These are phyloP conservation scores for Crithidia acanthocephali DNA, from an alignment of 208 protist genomes.

Conservation along the genomic window DNA sequence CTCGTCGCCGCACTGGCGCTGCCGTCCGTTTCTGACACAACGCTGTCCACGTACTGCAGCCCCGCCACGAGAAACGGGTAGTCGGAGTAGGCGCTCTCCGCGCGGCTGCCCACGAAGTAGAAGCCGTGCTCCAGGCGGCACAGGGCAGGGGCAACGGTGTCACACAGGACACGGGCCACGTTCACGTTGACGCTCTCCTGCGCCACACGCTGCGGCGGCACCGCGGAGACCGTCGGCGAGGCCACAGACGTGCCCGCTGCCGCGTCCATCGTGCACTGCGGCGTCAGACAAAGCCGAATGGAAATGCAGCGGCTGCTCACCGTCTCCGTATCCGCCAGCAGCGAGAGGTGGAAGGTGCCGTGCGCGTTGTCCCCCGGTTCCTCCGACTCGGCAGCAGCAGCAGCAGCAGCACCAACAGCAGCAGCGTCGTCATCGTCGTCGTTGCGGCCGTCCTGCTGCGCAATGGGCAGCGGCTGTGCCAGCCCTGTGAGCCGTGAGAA, in stretches of 20 bases:
- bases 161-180: conserved; percentile 31
- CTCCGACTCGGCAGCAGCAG: not conserved
- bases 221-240: not conserved
- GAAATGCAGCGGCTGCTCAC: conserved; percentile 32
- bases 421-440: not conserved
- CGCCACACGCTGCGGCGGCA: not conserved
- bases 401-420: not conserved
- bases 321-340: conserved; percentile 40
- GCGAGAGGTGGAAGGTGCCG: conserved; percentile 15
- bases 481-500: conserved; percentile 40
- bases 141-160: conserved; percentile 15
- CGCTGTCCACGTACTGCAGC: conserved; percentile 35
- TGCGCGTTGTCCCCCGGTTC: not conserved
- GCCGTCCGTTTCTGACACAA: not conserved
- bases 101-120: conserved; percentile 47
- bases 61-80: conserved; percentile 44
- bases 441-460: not conserved
- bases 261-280: not conserved
- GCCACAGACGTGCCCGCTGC: not conserved
- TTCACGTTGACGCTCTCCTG: conserved; percentile 31
- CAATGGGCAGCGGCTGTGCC: conserved; percentile 21
- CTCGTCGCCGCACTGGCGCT: not conserved
- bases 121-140: conserved; percentile 46
- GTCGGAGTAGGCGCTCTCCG: conserved; percentile 35
- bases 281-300: conserved; percentile 30